Conservation (phyloP, 192 early-diverging fungal genomes). For the Gryganskiella cystojenkinii region DNA sequence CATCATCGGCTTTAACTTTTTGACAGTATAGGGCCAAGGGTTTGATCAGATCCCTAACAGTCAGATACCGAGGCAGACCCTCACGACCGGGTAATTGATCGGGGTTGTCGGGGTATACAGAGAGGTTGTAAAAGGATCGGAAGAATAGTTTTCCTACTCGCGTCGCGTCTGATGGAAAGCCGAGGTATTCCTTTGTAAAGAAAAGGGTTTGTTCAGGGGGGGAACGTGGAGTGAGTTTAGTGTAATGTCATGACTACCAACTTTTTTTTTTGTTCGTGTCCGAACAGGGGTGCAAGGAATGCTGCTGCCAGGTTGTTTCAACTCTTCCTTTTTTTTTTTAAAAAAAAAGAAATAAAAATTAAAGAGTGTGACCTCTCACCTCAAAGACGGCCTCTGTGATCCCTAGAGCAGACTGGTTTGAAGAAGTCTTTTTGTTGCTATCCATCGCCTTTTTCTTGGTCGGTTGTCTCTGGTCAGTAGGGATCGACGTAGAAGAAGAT, state of each 20-base stretch:
- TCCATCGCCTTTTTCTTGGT: not conserved
- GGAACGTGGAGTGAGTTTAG: not conserved
- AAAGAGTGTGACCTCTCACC: conserved; percentile 1
- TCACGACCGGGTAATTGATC: not conserved
- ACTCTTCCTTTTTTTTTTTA: not conserved
- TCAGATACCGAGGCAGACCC: not conserved
- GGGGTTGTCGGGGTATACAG: conserved; percentile 27
- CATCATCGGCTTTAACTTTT: conserved; percentile 1
- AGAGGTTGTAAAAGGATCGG: conserved; percentile 41
- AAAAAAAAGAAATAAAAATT: not conserved
- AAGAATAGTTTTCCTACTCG: conserved; percentile 27
- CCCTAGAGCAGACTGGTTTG: conserved; percentile 4
- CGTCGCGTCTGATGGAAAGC: conserved; percentile 7
- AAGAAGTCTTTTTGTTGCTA: not conserved
- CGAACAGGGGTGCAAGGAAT: no score
- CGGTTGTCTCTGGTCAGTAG: not conserved
- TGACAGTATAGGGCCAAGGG: conserved; percentile 45
- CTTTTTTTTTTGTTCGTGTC: no score
- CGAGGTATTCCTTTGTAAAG: conserved; percentile 22
- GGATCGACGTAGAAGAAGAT: not conserved
- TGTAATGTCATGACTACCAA: not conserved
- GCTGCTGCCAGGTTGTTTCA: not conserved
- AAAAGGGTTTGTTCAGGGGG: not conserved
- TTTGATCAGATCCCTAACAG: conserved; percentile 33
- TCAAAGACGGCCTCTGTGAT: conserved; percentile 40